Evolutionary conservation across 495 filamentous ascomycete species (phyloP).

Genomic region (Cladorrhinum samala): DNA sequence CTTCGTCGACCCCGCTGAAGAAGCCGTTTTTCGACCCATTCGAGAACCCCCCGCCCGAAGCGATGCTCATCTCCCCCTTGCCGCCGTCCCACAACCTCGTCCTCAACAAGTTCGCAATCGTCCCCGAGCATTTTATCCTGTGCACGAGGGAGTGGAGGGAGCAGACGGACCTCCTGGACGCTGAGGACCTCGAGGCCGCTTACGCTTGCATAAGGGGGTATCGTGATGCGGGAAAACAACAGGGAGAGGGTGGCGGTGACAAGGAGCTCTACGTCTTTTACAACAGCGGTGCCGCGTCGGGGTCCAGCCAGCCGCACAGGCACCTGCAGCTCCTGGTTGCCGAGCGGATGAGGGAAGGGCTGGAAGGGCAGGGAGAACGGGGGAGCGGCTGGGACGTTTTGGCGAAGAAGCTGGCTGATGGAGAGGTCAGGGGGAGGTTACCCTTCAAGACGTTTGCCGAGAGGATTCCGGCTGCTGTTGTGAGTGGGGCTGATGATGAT

Average conservation of each 20-base stretch:
- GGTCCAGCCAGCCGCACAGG: conserved; percentile 72
- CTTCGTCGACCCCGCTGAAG: neutral
- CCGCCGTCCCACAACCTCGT: conserved; percentile 58
- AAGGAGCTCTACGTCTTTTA: conserved; percentile 68
- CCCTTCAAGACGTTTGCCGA: conserved; percentile 22
- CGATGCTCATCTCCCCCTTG: conserved; percentile 56
- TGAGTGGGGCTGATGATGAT: neutral
- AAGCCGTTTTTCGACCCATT: conserved; percentile 56
- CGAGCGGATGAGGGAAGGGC: conserved; percentile 54
- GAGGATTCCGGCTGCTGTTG: conserved; percentile 4
- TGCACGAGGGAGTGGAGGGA: conserved; percentile 58
- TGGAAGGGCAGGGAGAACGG: conserved; percentile 23
- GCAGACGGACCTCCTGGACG: conserved; percentile 64
- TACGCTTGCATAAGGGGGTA: conserved; percentile 63
- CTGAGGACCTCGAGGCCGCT: conserved; percentile 58
- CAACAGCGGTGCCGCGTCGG: conserved; percentile 72
- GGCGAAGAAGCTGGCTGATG: conserved; percentile 39
- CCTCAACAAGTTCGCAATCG: conserved; percentile 78
- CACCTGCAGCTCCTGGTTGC: conserved; percentile 75
- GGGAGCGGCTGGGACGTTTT: conserved; percentile 55
- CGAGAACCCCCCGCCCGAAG: conserved; percentile 54
- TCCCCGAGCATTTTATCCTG: conserved; percentile 74
- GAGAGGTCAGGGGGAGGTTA: conserved; percentile 25
- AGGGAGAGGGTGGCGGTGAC: conserved; percentile 32
- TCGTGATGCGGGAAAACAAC: no score